These are phyloP conservation scores for Hemileccinum rubropunctum DNA, from an alignment of 768 basidiomycete genomes.

Conservation along the genomic window DNA sequence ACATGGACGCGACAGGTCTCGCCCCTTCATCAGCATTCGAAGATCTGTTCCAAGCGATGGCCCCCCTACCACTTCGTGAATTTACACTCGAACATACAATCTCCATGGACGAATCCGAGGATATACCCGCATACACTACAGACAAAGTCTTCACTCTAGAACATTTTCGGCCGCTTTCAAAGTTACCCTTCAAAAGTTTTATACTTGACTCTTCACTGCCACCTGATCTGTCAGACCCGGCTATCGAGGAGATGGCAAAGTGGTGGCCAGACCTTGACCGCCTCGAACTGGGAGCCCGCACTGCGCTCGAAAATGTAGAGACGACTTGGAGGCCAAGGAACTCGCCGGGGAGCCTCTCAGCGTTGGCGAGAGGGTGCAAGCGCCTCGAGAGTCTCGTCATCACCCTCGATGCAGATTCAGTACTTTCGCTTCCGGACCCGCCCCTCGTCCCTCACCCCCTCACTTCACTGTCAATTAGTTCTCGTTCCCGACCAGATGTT, in stretches of 20 bases:
- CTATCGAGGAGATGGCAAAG: conserved; percentile 35
- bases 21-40: conserved; percentile 32
- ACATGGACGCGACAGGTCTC: conserved; percentile 37
- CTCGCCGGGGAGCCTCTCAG: conserved; percentile 17
- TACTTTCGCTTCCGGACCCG: neutral
- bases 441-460: conserved; percentile 20
- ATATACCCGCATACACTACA: conserved; percentile 18
- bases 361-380: conserved; percentile 17
- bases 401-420: conserved; percentile 11
- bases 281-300: conserved; percentile 39
- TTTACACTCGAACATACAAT: conserved; percentile 41
- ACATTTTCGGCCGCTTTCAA: conserved; percentile 35
- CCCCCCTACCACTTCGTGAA: conserved; percentile 32
- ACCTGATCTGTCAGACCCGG: conserved; percentile 36
- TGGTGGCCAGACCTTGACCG: conserved; percentile 47
- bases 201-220: conserved; percentile 41
- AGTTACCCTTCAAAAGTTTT: conserved; percentile 35
- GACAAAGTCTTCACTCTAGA: conserved; percentile 26
- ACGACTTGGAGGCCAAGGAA: conserved; percentile 16
- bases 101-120: conserved; percentile 30
- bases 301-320: conserved; percentile 24
- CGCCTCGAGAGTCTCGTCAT: conserved; percentile 19
- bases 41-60: conserved; percentile 33
- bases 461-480: conserved; percentile 34
- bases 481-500: conserved; percentile 29